A percentile compares a stretch with the other conserved stretches of the same genome.
phyloP scores from a whole-genome alignment of 2,329 filamentous ascomycete species.

The Macrophomina tecta region DNA sequence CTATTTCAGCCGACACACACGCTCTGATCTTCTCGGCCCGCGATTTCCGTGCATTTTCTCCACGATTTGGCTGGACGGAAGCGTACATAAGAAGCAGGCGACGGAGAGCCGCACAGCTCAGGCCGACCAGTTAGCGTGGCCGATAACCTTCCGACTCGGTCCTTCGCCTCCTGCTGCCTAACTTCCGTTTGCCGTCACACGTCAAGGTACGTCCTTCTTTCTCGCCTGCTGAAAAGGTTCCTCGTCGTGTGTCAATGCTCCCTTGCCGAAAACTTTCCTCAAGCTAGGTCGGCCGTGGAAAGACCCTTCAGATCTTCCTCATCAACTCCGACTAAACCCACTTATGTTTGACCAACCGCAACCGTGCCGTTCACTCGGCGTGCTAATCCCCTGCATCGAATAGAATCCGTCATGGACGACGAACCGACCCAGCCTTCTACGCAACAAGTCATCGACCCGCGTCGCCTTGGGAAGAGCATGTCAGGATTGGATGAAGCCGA shows the following conservation, averaged over 20 bases:
- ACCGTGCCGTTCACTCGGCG: background rate
- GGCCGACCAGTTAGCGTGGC: conserved; percentile 8
- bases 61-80: background rate
- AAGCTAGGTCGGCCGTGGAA: background rate
- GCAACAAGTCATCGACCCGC: conserved; percentile 80
- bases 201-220: conserved; percentile 4
- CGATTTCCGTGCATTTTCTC: background rate
- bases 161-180: conserved; percentile 24
- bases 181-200: background rate
- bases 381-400: conserved; percentile 1
- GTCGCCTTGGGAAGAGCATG: conserved; percentile 78
- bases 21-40: background rate
- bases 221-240: background rate
- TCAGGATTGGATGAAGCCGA: conserved; percentile 84
- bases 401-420: conserved; percentile 22
- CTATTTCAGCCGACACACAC: background rate
- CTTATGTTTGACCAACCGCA: background rate
- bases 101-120: conserved; percentile 21
- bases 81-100: conserved; percentile 7
- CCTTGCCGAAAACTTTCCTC: background rate
- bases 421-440: conserved; percentile 68
- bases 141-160: conserved; percentile 12
- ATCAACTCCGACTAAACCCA: background rate
- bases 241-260: background rate
- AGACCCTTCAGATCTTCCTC: background rate